A percentile compares a stretch with the other conserved stretches of the same genome.
Evolutionary conservation across 192 early-diverging fungal species (phyloP).

Genomic region (Podila horticola): DNA sequence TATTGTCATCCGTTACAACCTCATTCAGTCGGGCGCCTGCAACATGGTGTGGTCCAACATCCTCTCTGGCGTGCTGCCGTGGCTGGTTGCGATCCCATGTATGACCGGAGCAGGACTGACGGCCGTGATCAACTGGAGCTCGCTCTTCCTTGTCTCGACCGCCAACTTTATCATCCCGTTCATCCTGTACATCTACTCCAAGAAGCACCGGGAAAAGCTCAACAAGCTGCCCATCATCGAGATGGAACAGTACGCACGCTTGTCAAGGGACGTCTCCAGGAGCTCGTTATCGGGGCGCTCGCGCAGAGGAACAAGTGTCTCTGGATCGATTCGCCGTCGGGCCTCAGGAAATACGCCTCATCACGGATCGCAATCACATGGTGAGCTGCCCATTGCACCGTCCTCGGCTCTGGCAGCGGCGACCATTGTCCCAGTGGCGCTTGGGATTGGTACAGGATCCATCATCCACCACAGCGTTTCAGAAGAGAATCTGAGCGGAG

Average conservation of each 20-base stretch:
- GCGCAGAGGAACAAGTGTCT: constrained; percentile 6
- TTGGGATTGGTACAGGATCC: constrained; percentile 17
- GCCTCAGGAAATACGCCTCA: constrained; percentile 4
- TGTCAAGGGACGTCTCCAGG: constrained; percentile 20
- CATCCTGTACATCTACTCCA: constrained; percentile 70
- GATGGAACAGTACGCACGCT: constrained; percentile 15
- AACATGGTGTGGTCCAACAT: constrained; percentile 34
- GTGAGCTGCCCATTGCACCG: constrained; percentile 15
- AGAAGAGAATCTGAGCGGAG: constrained; percentile 11
- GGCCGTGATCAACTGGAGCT: constrained; percentile 71
- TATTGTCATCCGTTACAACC: constrained; percentile 74
- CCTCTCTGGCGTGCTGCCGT: constrained; percentile 67
- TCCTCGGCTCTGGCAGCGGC: constrained; percentile 17
- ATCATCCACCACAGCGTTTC: constrained; percentile 6
- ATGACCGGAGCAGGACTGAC: constrained; percentile 71
- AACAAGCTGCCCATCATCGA: constrained; percentile 9
- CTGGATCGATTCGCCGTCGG: constrained; percentile 30
- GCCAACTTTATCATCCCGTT: constrained; percentile 77
- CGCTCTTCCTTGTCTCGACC: constrained; percentile 70
- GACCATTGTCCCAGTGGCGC: constrained; percentile 17
- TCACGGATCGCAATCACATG: constrained; percentile 10
- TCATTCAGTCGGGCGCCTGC: constrained; percentile 67
- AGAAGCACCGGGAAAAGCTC: constrained; percentile 36
- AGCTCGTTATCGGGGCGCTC: constrained; percentile 24
- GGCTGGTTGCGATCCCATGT: constrained; percentile 71